phyloP scores from a whole-genome alignment of 176 grass and related monocot species.

The Canna indica region DNA sequence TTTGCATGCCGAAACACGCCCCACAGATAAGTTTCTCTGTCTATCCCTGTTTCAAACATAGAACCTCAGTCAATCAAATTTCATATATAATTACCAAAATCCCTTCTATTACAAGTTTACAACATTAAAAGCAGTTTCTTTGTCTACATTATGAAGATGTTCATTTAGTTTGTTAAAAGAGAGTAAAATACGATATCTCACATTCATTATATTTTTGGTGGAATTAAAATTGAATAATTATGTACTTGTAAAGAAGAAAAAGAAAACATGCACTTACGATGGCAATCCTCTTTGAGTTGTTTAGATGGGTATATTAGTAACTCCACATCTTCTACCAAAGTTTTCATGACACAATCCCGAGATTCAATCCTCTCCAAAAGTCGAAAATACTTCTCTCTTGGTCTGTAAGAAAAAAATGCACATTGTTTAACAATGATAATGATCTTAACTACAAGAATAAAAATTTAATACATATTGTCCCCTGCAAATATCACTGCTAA shows the following conservation, averaged over 20 bases:
- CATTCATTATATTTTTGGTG: too few relatives aligned
- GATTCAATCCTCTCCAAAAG: conserved; percentile 43
- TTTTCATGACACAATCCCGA: conserved; percentile 33
- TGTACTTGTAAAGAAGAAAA: neutral
- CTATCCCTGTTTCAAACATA: conserved; percentile 34
- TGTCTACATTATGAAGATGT: neutral
- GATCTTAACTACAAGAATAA: neutral
- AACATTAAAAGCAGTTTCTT: too few relatives aligned
- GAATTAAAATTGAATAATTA: neutral
- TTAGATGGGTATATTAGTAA: conserved; percentile 61
- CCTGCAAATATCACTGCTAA: neutral
- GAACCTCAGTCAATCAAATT: neutral
- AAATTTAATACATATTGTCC: neutral
- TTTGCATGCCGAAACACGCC: conserved; percentile 42
- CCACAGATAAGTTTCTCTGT: conserved; percentile 53
- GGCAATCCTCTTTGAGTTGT: conserved; percentile 38
- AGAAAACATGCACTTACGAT: conserved; percentile 40
- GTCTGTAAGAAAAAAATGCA: conserved; percentile 26
- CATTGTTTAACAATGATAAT: neutral
- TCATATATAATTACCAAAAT: too few relatives aligned
- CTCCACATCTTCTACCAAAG: conserved; percentile 26
- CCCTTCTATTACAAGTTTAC: neutral
- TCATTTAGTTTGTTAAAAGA: neutral
- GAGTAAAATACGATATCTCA: too few relatives aligned
- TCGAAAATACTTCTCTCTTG: conserved; percentile 29